Evolutionary conservation across 257 asterid genomes (phyloP).

Genomic region (Solanum medicagineum): DNA sequence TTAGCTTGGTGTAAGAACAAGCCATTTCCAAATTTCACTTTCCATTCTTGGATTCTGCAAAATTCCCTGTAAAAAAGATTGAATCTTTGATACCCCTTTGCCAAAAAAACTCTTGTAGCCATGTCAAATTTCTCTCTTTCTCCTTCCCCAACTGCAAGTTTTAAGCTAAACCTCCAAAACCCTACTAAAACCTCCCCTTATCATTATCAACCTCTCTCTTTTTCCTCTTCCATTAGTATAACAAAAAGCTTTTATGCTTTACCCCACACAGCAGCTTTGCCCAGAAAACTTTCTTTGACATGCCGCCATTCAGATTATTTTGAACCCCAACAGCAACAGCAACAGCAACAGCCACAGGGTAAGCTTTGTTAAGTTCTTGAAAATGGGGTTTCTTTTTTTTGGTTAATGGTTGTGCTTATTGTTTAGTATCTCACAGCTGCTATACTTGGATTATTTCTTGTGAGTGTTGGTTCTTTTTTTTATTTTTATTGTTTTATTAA

Average conservation of each 20-base stretch:
- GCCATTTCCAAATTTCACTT: background rate
- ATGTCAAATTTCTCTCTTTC: constrained; percentile 35
- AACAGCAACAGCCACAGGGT: constrained; percentile 14
- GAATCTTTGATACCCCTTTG: background rate
- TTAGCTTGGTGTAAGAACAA: background rate
- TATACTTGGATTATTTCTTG: too few relatives aligned
- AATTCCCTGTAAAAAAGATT: background rate
- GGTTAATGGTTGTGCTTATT: background rate
- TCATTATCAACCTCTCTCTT: background rate
- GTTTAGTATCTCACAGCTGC: too few relatives aligned
- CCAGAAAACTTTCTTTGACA: constrained; percentile 16
- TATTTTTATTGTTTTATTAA: background rate
- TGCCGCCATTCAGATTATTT: constrained; percentile 38
- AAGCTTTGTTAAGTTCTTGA: constrained; percentile 17
- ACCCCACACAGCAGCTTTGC: constrained; percentile 4
- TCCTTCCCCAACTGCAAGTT: constrained; percentile 19
- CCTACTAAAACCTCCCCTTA: constrained; percentile 22
- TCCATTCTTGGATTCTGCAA: background rate
- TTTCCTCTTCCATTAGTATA: background rate
- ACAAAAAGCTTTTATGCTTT: constrained; percentile 2
- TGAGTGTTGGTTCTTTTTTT: too few relatives aligned
- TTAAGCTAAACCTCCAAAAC: constrained; percentile 22
- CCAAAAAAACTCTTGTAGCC: background rate
- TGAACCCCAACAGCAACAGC: constrained; percentile 51
- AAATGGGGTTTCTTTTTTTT: constrained; percentile 19